These are phyloP conservation scores for Ophiostoma ulmi DNA, from an alignment of 2,329 filamentous ascomycete genomes.

Conservation along the genomic window DNA sequence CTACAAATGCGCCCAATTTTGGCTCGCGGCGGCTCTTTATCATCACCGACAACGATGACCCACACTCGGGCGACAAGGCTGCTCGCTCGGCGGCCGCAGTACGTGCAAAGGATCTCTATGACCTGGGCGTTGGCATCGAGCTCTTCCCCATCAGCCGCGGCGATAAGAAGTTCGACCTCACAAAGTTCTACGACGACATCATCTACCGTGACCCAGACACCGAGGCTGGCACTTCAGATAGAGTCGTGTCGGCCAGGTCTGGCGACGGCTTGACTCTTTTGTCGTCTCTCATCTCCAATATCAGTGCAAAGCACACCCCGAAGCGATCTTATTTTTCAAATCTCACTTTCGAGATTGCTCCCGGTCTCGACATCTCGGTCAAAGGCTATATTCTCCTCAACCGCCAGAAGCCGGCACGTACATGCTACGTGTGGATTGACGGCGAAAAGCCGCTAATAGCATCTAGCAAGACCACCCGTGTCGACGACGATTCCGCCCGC, in stretches of 20 bases:
- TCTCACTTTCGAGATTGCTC: constrained; percentile 81
- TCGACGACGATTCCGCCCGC: constrained; percentile 71
- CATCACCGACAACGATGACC: constrained; percentile 89
- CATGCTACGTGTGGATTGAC: constrained; percentile 80
- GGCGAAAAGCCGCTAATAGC: constrained; percentile 83
- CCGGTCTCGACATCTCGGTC: constrained; percentile 77
- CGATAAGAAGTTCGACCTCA: constrained; percentile 68
- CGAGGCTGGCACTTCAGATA: constrained; percentile 57
- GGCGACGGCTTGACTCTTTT: constrained; percentile 59
- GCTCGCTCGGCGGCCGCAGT: constrained; percentile 73
- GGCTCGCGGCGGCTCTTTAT: constrained; percentile 89
- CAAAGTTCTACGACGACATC: constrained; percentile 93
- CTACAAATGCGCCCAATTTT: constrained; percentile 90
- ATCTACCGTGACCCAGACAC: constrained; percentile 74
- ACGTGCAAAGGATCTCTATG: constrained; percentile 89
- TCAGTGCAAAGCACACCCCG: constrained; percentile 83
- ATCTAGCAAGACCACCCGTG: constrained; percentile 64
- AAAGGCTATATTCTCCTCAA: constrained; percentile 91
- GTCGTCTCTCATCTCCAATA: constrained; percentile 78
- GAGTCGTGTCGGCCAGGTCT: constrained; percentile 56
- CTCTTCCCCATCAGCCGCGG: constrained; percentile 78
- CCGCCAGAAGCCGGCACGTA: constrained; percentile 72
- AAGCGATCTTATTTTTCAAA: constrained; percentile 82
- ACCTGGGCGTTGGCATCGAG: constrained; percentile 85
- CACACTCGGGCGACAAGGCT: constrained; percentile 67